Percentiles rank a stretch among this genome's conserved stretches.
These are phyloP conservation scores for Suillus weaverae DNA, from an alignment of 768 basidiomycete species.

Conservation along the genomic window DNA sequence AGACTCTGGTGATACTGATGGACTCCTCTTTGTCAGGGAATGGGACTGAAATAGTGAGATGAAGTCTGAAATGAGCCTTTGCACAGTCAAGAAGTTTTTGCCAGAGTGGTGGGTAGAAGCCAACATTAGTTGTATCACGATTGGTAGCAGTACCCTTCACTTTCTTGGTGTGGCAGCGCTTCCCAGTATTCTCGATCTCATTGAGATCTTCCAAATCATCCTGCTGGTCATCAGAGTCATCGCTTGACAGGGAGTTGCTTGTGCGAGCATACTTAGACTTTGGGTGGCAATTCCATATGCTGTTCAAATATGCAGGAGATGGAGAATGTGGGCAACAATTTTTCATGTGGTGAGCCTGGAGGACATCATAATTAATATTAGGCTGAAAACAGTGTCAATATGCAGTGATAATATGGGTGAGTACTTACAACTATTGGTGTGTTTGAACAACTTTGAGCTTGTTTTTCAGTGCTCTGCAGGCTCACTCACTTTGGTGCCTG, in stretches of 20 bases:
- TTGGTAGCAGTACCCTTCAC: neutral
- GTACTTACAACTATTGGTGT: neutral
- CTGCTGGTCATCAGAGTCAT: neutral
- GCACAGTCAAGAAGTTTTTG: neutral
- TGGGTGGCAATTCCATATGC: neutral
- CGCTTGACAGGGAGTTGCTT: neutral
- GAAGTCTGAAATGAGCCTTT: neutral
- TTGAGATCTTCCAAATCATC: neutral
- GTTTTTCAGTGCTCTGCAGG: neutral
- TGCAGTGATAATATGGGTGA: neutral
- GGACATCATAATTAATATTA: neutral
- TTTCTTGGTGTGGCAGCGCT: neutral
- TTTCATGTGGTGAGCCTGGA: neutral
- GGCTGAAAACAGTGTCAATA: neutral
- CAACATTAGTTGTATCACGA: neutral
- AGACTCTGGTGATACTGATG: neutral
- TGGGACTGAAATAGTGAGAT: neutral
- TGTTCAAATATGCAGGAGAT: neutral
- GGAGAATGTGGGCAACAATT: neutral
- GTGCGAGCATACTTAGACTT: neutral
- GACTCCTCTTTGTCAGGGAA: neutral
- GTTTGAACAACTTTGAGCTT: neutral
- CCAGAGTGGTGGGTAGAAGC: neutral
- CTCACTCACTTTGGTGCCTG: neutral
- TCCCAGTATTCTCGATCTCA: neutral